These are phyloP conservation scores for Clonostachys chloroleuca DNA, from an alignment of 2,329 filamentous ascomycete genomes.

Conservation along the genomic window DNA sequence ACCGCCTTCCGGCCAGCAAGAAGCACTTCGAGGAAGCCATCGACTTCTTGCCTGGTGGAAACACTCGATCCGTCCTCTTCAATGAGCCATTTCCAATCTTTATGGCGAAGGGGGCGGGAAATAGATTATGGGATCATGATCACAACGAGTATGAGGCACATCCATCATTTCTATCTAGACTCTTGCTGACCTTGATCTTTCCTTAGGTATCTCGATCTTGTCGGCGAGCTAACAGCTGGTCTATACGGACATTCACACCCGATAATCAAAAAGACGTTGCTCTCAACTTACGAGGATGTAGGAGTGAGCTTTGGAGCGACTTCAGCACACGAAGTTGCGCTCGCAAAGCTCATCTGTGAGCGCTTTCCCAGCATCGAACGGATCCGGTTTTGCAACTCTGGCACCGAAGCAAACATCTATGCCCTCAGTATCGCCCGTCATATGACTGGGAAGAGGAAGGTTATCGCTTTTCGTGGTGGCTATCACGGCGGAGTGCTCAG, in stretches of 20 bases:
- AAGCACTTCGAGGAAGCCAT: conserved; percentile 27
- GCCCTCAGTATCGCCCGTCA: conserved; percentile 49
- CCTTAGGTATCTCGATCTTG: conserved; percentile 50
- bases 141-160: conserved; percentile 3
- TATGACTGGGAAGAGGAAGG: conserved; percentile 37
- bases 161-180: no score
- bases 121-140: conserved; percentile 33
- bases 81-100: conserved; percentile 36
- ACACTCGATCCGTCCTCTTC: conserved; percentile 39
- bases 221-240: conserved; percentile 60
- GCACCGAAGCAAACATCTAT: conserved; percentile 61
- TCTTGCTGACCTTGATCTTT: background rate
- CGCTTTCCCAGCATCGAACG: conserved; percentile 48
- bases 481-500: conserved; percentile 29
- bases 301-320: conserved; percentile 53
- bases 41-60: conserved; percentile 34
- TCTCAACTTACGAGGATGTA: conserved; percentile 30
- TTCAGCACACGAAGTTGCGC: conserved; percentile 41
- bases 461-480: conserved; percentile 45
- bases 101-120: conserved; percentile 27
- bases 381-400: conserved; percentile 60
- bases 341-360: conserved; percentile 44
- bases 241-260: conserved; percentile 63
- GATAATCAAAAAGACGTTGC: conserved; percentile 42
- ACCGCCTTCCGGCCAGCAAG: conserved; percentile 20